Conservation (phyloP, 2,329 filamentous ascomycete genomes). For the Hawksworthiomyces lignivorus region DNA sequence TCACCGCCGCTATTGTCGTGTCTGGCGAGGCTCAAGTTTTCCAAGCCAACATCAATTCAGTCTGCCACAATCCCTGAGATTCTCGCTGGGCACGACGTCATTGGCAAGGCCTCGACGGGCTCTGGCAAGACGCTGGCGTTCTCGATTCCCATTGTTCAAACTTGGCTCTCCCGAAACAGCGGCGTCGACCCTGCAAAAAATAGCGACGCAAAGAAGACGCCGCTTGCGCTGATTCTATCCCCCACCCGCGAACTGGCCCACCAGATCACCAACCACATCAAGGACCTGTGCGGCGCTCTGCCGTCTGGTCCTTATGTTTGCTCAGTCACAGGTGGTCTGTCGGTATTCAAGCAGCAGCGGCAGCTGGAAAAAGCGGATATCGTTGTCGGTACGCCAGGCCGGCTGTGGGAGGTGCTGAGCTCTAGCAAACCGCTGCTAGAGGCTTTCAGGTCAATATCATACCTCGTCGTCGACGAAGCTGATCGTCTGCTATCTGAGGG, state of each 20-base stretch:
- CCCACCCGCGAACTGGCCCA: slow-evolving; percentile 91
- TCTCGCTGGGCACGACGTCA: slow-evolving; percentile 75
- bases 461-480: slow-evolving; percentile 88
- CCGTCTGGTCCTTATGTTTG: slow-evolving; percentile 63
- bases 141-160: slow-evolving; percentile 84
- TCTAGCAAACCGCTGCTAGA: slow-evolving; percentile 61
- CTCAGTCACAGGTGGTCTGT: slow-evolving; percentile 84
- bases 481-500: slow-evolving; percentile 87
- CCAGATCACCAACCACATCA: slow-evolving; percentile 79
- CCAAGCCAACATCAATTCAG: slow-evolving; percentile 77
- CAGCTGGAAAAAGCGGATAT: slow-evolving; percentile 79
- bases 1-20: slow-evolving; percentile 65
- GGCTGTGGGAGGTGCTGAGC: slow-evolving; percentile 89
- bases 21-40: slow-evolving; percentile 72
- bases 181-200: slow-evolving; percentile 23
- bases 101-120: slow-evolving; percentile 92
- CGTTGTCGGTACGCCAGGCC: slow-evolving; percentile 85
- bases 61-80: slow-evolving; percentile 72
- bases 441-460: slow-evolving; percentile 66
- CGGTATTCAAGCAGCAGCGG: slow-evolving; percentile 89
- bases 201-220: slow-evolving; percentile 30
- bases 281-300: slow-evolving; percentile 58
- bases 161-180: slow-evolving; percentile 49
- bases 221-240: slow-evolving; percentile 74
- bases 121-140: slow-evolving; percentile 96